These are phyloP conservation scores for Medicago arabica DNA, from an alignment of 306 rosid genomes.

Conservation along the genomic window DNA sequence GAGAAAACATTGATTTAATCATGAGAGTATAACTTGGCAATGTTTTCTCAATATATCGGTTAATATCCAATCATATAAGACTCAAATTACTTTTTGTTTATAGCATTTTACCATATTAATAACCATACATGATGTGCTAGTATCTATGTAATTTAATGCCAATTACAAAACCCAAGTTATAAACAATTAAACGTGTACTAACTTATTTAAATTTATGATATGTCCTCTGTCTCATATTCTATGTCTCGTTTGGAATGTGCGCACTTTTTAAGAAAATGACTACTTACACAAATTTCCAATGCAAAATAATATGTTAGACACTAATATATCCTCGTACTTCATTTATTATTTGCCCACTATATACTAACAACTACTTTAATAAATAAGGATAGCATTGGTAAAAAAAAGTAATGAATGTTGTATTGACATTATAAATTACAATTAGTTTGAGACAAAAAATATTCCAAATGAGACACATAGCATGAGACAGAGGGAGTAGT, in stretches of 20 bases:
- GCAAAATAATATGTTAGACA: too few relatives aligned
- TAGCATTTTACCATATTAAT: slow-evolving; percentile 6
- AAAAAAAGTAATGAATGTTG: neutral
- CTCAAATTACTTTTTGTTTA: neutral
- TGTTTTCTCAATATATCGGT: neutral
- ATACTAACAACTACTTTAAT: too few relatives aligned
- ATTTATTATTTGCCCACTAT: too few relatives aligned
- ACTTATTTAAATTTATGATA: neutral
- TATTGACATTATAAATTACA: neutral
- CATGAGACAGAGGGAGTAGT: neutral
- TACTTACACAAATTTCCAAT: too few relatives aligned
- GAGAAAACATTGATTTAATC: slow-evolving; percentile 5
- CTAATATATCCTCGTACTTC: too few relatives aligned
- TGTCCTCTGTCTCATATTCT: too few relatives aligned
- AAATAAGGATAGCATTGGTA: neutral
- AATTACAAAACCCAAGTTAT: slow-evolving; percentile 11
- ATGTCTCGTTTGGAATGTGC: too few relatives aligned
- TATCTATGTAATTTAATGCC: slow-evolving; percentile 1
- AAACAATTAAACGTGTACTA: neutral
- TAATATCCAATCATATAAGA: neutral
- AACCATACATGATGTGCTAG: slow-evolving; percentile 20
- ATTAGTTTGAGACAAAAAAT: neutral
- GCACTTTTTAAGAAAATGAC: too few relatives aligned
- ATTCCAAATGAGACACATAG: neutral
- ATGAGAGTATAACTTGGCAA: neutral